Evolutionary conservation across 176 grass and related monocot genomes (phyloP).

Genomic region (maize (Zea mays)): DNA sequence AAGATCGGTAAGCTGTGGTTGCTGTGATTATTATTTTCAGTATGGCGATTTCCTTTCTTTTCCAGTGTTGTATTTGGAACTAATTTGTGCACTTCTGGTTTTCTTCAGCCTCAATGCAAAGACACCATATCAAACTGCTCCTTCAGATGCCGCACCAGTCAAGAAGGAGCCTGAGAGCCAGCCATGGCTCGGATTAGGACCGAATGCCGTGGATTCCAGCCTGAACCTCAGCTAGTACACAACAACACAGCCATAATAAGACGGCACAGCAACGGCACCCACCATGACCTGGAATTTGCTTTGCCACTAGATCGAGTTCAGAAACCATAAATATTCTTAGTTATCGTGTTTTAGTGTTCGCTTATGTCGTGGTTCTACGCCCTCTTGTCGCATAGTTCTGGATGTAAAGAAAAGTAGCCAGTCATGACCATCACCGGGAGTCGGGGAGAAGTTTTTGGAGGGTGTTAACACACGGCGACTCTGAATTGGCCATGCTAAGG

Average conservation of each 20-base stretch:
- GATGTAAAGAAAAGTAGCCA: conserved; percentile 59
- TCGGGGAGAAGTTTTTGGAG: conserved; percentile 51
- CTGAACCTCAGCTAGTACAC: conserved; percentile 23
- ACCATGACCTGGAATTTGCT: conserved; percentile 23
- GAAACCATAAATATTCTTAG: conserved; percentile 37
- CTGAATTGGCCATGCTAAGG: conserved; percentile 53
- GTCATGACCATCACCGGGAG: conserved; percentile 40
- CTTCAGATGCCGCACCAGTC: conserved; percentile 39
- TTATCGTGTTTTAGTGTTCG: conserved; percentile 34
- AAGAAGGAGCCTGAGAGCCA: conserved; percentile 65
- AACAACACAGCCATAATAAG: conserved; percentile 33
- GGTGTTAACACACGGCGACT: conserved; percentile 48
- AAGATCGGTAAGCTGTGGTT: conserved; percentile 67
- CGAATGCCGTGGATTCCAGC: conserved; percentile 42
- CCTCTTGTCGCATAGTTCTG: conserved; percentile 44
- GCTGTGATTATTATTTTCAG: background rate
- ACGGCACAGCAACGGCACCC: conserved; percentile 24
- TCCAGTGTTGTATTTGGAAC: background rate
- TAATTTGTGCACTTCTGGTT: conserved; percentile 30
- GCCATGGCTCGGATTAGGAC: conserved; percentile 75
- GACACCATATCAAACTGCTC: conserved; percentile 64
- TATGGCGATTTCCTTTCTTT: background rate
- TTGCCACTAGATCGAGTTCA: conserved; percentile 32
- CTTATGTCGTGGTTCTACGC: conserved; percentile 34
- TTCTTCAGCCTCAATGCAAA: conserved; percentile 65